Percentiles rank a stretch among this genome's conserved stretches.
Conservation (phyloP, 129 eudicot species). For the Sambucus nigra region DNA sequence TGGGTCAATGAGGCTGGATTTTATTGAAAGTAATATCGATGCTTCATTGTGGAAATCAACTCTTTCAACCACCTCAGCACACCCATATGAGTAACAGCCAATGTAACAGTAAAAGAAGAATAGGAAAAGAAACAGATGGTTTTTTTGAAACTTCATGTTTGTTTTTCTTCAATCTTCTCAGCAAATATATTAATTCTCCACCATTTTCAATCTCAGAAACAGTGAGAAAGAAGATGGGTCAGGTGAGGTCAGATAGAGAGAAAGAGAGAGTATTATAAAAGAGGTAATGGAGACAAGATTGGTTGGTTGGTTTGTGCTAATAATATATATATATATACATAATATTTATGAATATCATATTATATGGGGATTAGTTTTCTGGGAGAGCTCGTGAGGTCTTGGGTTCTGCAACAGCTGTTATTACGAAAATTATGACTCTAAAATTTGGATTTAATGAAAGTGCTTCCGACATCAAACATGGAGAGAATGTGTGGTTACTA, state of each 20-base stretch:
- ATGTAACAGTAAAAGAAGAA: slow-evolving; percentile 28
- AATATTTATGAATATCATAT: too few species aligned
- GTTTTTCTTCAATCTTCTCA: slow-evolving; percentile 7
- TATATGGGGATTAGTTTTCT: slow-evolving; percentile 13
- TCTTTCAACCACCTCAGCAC: too few species aligned
- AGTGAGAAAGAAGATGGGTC: slow-evolving; percentile 8
- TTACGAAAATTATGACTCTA: slow-evolving; percentile 22
- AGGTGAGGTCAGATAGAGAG: slow-evolving; percentile 22
- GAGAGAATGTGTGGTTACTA: slow-evolving; percentile 58
- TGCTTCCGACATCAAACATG: slow-evolving; percentile 78
- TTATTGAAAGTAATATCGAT: slow-evolving; percentile 48
- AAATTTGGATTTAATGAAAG: slow-evolving; percentile 53
- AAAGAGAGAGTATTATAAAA: slow-evolving; percentile 11
- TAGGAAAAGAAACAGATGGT: slow-evolving; percentile 11
- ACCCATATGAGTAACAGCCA: slow-evolving; percentile 13
- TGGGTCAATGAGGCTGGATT: slow-evolving; percentile 54
- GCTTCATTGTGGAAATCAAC: slow-evolving; percentile 28
- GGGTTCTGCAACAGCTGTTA: slow-evolving; percentile 61
- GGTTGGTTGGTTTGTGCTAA: slow-evolving; percentile 11
- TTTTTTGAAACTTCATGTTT: slow-evolving; percentile 14
- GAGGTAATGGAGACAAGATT: slow-evolving; percentile 46
- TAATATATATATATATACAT: slow-evolving; percentile 8
- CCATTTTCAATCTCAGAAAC: slow-evolving; percentile 14
- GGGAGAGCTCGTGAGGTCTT: slow-evolving; percentile 39
- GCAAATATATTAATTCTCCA: slow-evolving; percentile 11